Evolutionary conservation across 2,329 filamentous ascomycete species (phyloP), one percentile per base, ranked within the genome.

Genomic region (Monilinia polystroma): DNA sequence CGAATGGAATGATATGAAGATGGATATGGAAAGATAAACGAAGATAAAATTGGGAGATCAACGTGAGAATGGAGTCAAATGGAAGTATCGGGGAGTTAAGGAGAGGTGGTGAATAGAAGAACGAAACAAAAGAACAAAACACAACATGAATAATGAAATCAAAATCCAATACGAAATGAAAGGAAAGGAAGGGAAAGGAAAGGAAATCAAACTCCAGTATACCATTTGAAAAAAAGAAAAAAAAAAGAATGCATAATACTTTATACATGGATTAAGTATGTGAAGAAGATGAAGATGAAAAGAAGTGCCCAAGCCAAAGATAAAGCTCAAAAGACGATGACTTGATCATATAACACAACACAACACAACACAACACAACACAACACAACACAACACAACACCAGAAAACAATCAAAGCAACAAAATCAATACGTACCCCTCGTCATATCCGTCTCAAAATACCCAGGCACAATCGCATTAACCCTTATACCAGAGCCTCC

Each of bases 361-460:
- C 29, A 29, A 29, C 29, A 29, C 29, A 29, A 29, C 29, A 29
- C 29, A 29, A 29, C 29, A 29, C 29, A 29, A 29, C 4, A 29
- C 4, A 29, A 29, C 4, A 29, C n/a, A n/a, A n/a, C n/a, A 23
- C 23, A 23, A 23, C 23, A 23, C 23, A 23, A 23, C 23, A 23
- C 23, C 23, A 23, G 23, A 23, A 23, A 23, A 23, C n/a, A 23
- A 23, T 23, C 23, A 23, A 23, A 23, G 23, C 23, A 29, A 29
- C 29, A 29, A 29, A 29, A 29, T 29, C 29, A 29, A 52, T 4
- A 73, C 73, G 43, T 79, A 93, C 91, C 81, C 76, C 84, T 79
- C 71, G 90, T 92, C 91, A 96, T 96, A 58, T 87, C 84, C 56
- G 91, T 94, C 66, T 90, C 82, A 71, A 96, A 88, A 80, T 94